Evolutionary conservation across 768 basidiomycete species (phyloP), one percentile per base, ranked within the genome.

Genomic region (Boletus subcaerulescens): DNA sequence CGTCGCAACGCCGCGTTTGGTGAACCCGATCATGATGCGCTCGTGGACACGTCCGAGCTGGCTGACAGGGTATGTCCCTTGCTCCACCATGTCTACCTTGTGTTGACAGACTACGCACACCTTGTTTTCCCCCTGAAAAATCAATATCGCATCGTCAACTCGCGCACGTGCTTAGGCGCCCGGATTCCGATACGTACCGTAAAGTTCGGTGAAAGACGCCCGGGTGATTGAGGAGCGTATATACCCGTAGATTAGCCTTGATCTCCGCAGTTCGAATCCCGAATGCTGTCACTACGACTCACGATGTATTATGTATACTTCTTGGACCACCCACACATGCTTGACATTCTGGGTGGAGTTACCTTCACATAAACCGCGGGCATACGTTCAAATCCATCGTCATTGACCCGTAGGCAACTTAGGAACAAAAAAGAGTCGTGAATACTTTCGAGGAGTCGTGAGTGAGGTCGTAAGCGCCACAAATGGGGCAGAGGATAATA

Each of bases 21-120:
- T 1, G 75, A 74, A 49, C 79, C 77, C 2, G 68, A 74, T 48
- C 71, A 69, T 9, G 70, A 78, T 54, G 74, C 73, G 8, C 77
- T 71, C 18, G 82, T 89, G 18, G 80, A 89, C 60, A 87, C 84
- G 0, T 74, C 77, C 26, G 79, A 85, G 57, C 65, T 86, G 8
- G 87, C 87, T 1, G 87, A 89, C 62, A 76, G 83, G 52, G 56
- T 61, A 36, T 12, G 40, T 48, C 3, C 22, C 33, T 14, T 35
- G 33, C 5, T 11, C 33, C 33, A 0, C 14, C 13, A 14, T 14
- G 33, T 35, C 33, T 11, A 14, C 33, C 4, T 4, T 6, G 33
- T 14, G 14, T 14, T 14, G 33, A 35, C 33, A 35, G 33, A 35
- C 33, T 11, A 26, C 12, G 12, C 33, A 13, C 33, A 33, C 33